These are phyloP conservation scores for Plasmodiophora brassicae DNA, from an alignment of 208 protist species.

Conservation along the genomic window DNA sequence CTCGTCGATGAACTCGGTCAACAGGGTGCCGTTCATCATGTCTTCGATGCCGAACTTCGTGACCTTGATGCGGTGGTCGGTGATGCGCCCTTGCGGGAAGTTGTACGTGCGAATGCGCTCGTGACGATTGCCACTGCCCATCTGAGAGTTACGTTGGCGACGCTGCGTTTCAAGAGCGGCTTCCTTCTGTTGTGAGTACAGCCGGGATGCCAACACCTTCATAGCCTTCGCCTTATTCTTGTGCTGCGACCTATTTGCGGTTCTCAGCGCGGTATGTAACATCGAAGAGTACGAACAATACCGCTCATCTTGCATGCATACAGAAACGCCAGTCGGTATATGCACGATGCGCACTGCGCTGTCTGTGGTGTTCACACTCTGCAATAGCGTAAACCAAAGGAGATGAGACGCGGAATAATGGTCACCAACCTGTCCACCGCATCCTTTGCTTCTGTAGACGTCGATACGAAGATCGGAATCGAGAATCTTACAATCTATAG, in stretches of 20 bases:
- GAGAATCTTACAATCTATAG: neutral
- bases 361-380: slow-evolving; percentile 35
- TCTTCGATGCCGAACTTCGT: slow-evolving; percentile 24
- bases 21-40: neutral
- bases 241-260: neutral
- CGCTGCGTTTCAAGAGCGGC: neutral
- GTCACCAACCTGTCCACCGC: neutral
- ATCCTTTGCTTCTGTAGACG: neutral
- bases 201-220: neutral
- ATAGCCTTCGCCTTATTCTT: slow-evolving; percentile 35
- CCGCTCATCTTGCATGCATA: slow-evolving; percentile 36
- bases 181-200: slow-evolving; percentile 29
- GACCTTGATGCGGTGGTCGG: slow-evolving; percentile 29
- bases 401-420: neutral
- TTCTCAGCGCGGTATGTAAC: neutral
- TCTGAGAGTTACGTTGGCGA: neutral
- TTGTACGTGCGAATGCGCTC: slow-evolving; percentile 33
- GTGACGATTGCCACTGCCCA: slow-evolving; percentile 1
- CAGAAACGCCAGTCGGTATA: slow-evolving; percentile 23
- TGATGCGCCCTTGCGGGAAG: neutral
- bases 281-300: neutral
- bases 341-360: slow-evolving; percentile 29
- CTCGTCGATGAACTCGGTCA: slow-evolving; percentile 35
- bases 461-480: slow-evolving; percentile 15
- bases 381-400: neutral